These are phyloP conservation scores for Cercospora brassicicola DNA, from an alignment of 2,329 filamentous ascomycete species.

Conservation along the genomic window DNA sequence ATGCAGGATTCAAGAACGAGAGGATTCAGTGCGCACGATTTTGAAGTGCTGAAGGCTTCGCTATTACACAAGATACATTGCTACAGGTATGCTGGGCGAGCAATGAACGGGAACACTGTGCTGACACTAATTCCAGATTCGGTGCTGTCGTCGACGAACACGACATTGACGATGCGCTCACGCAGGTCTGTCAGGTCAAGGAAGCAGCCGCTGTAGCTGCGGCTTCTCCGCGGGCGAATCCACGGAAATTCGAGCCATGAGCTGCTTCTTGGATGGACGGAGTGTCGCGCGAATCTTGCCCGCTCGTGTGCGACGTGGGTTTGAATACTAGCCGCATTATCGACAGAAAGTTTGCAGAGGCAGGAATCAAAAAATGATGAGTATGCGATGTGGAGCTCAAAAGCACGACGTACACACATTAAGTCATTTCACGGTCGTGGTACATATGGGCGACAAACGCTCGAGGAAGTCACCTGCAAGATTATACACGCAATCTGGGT, in stretches of 20 bases:
- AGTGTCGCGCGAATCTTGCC: neutral
- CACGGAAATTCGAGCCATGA: slow-evolving; percentile 2
- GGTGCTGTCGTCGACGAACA: slow-evolving; percentile 24
- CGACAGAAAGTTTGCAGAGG: neutral
- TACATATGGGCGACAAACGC: neutral
- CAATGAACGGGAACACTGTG: neutral
- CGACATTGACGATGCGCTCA: slow-evolving; percentile 24
- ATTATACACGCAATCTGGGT: neutral
- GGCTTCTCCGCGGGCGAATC: neutral
- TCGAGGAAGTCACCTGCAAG: neutral
- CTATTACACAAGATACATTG: slow-evolving; percentile 27
- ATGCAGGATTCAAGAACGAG: slow-evolving; percentile 25
- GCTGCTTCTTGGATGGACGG: neutral
- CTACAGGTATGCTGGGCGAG: slow-evolving; percentile 19
- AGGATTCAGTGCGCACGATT: slow-evolving; percentile 20
- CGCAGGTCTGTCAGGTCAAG: slow-evolving; percentile 21
- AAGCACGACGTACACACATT: neutral
- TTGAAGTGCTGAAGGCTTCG: slow-evolving; percentile 21
- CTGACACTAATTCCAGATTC: slow-evolving; percentile 18
- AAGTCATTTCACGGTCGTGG: neutral
- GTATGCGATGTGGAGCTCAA: neutral
- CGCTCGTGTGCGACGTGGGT: neutral
- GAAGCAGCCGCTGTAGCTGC: slow-evolving; percentile 15
- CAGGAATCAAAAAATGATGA: neutral
- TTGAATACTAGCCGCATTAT: neutral